phyloP scores from a whole-genome alignment of 352 stramenopile species.

The Globisporangium takayamanum region DNA sequence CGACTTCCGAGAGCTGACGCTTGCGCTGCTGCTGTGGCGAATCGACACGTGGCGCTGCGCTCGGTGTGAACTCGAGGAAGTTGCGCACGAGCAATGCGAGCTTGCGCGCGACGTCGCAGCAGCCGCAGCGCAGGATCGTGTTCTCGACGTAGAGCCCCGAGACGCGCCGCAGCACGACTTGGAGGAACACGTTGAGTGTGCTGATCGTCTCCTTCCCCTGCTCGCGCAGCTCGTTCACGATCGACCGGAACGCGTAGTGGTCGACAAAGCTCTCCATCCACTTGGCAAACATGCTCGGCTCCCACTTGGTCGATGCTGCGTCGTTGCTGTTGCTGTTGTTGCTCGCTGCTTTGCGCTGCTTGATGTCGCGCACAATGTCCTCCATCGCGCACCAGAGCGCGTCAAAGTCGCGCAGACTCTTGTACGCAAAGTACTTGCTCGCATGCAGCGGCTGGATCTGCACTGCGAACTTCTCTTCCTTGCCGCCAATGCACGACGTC shows the following conservation, averaged over 20 bases:
- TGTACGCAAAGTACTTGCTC: conserved; percentile 74
- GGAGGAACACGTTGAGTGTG: conserved; percentile 66
- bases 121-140: conserved; percentile 44
- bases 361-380: conserved; percentile 43
- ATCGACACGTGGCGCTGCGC: conserved; percentile 2
- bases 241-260: conserved; percentile 63
- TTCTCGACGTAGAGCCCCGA: conserved; percentile 52
- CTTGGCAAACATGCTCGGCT: conserved; percentile 49
- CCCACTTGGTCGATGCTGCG: conserved; percentile 3
- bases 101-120: conserved; percentile 40
- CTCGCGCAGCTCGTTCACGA: conserved; percentile 45
- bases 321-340: conserved; percentile 16
- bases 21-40: conserved; percentile 27
- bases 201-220: conserved; percentile 71
- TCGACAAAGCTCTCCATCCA: conserved; percentile 74
- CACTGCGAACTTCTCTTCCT: conserved; percentile 72
- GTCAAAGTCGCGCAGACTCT: conserved; percentile 70
- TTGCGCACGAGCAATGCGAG: conserved; percentile 56
- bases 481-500: conserved; percentile 76
- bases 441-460: conserved; percentile 38
- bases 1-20: conserved; percentile 49
- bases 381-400: conserved; percentile 59
- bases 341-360: conserved; percentile 26
- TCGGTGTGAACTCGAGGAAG: conserved; percentile 48
- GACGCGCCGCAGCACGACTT: conserved; percentile 61